Base-by-base conservation (phyloP, 495 filamentous ascomycete species). In the Aspergillus incahuasiensis region DNA sequence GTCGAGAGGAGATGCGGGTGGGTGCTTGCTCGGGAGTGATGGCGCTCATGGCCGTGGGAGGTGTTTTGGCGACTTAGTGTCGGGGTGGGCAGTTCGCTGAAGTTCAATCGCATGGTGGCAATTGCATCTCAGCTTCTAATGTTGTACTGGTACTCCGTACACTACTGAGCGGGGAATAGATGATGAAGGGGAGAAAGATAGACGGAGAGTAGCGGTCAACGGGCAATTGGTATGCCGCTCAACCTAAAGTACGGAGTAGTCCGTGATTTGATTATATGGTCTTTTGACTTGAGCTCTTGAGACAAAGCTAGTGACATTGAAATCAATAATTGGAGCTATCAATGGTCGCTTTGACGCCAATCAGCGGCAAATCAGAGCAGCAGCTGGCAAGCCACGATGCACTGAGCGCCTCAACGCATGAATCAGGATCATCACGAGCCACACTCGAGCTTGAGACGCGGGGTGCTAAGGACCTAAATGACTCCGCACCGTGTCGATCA, bases 1-100 rank as follows among this genome's bases (percentile, higher is more conserved):
- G 70, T 69, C 3, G 79, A 77, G 56, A 75, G 47, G 5, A 65
- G 61, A 54, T 75, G 68, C 22, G 74, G 74, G 59, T 77, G 68
- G 15, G 74, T 75, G 1, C 57, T 56, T 1, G 61, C 58, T 4
- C 74, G 67, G 25, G 66, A 61, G 44, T 73, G 67, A 51, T 75
- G 66, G 12, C 60, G 54, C 24, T 57, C 56, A 41, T 63, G 54
- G 25, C 25, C 25, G 19, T 67, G 48, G 28, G 56, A 63, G 7
- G 68, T 70, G 49, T 64, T 73, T 45, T 68, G 72, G 34, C 70
- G 69, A 57, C 69, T 71, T 57, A 72, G 35, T 19, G 60, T 66
- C 42, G 73, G 71, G n/a, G 69, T 73, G 6, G 68, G 53, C 11
- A 72, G 65, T 44, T 70, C 67, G 43, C 69, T 74, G 60, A 74